These are phyloP conservation scores for Talinum fruticosum DNA, from an alignment of 148 eudicot species.

Conservation along the genomic window DNA sequence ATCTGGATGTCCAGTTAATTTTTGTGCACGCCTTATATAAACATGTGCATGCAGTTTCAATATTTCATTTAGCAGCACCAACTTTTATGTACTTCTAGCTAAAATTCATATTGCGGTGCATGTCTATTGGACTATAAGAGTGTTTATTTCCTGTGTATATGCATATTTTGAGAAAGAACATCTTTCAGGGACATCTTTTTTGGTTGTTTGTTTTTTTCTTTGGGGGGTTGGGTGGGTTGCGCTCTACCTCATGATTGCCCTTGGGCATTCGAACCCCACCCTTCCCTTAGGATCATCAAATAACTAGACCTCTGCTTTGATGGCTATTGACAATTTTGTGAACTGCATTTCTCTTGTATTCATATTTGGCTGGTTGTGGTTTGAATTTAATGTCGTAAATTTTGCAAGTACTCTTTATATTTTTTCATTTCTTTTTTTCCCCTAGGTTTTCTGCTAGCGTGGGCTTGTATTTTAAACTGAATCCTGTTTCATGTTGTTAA, in stretches of 20 bases:
- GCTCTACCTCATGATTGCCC: neutral
- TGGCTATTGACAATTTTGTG: neutral
- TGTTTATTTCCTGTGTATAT: neutral
- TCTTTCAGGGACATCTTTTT: too few relatives aligned
- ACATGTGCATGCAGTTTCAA: neutral
- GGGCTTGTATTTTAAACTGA: neutral
- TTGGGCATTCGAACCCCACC: neutral
- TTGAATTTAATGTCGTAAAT: neutral
- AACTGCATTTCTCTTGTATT: too few relatives aligned
- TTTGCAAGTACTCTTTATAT: neutral
- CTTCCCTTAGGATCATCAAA: neutral
- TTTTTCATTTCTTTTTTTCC: neutral
- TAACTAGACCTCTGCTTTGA: too few relatives aligned
- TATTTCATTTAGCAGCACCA: neutral
- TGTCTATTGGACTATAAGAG: neutral
- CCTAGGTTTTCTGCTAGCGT: neutral
- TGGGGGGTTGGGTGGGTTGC: neutral
- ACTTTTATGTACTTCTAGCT: neutral
- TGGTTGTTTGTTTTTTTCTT: too few relatives aligned
- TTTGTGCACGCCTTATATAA: neutral
- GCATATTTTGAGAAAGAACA: neutral
- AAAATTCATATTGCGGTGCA: neutral
- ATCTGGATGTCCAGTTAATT: neutral
- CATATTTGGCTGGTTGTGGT: neutral
- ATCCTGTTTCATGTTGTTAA: slow-evolving; percentile 1